Base-by-base conservation (phyloP, 257 asterid genomes). In the Orobanche coerulescens region DNA sequence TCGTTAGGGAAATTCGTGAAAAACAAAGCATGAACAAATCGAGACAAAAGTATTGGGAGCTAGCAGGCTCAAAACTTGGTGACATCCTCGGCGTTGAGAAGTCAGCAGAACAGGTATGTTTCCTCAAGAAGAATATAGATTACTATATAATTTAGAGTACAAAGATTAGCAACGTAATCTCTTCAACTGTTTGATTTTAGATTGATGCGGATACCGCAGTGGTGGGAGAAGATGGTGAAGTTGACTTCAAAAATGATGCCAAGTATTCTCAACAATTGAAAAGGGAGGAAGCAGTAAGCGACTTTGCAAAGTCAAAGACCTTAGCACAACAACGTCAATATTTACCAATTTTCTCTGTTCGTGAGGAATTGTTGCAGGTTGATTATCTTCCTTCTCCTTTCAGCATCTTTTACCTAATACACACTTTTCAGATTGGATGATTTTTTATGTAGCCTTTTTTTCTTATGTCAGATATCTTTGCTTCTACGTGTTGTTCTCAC, bases 21-120 rank as follows among this genome's bases (percentile, higher is more conserved):
- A 93, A 93, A 66, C 99, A 93, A 71, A 93, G 95, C 72, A 70
- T 71, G 82, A 84, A 80, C 68, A 93, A 93, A 78, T 93, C 99
- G 15, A 85, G 99, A 4, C 97, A 93, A 68, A 85, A 95, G 12
- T 93, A 89, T 76, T 93, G 97, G 99, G 99, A 93, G 74, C 97
- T 93, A 61, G 97, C 99, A 61, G 99, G 97, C 68, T 89, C 99
- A 33, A 86, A 86, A 71, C 82, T 89, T 1, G 99, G 99, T 48
- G 79, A 93, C 40, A 93, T 89, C 71, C 95, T 93, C 62, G 99
- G 99, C 22, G 97, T 93, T 66, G 96, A 93, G 81, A 90, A 90
- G 78, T 79, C 90, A 50, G 88, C 90, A 36, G 97, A 87, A 52
- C 97, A 90, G 85, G 97, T 84, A 74, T 52, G 75, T 64, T 50